Evolutionary conservation across 1,284 basidiomycete species (phyloP).

Genomic region (Irpex lacteus): DNA sequence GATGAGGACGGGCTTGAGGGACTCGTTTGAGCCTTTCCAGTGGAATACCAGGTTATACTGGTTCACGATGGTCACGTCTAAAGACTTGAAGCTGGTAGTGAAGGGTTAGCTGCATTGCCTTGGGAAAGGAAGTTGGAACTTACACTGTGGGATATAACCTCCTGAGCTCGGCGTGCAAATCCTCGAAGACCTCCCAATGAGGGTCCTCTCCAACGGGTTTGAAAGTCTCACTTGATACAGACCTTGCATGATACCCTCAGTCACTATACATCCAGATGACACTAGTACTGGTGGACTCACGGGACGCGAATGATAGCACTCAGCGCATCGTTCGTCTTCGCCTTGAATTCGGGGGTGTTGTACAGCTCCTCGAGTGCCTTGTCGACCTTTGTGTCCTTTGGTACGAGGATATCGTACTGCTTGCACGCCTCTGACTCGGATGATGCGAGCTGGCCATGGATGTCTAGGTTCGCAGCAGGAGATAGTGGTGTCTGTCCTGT

Average conservation of each 20-base stretch:
- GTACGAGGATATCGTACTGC: slow-evolving; percentile 1
- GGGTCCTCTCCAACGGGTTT: slow-evolving; percentile 35
- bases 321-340: not conserved
- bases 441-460: not conserved
- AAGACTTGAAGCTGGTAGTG: slow-evolving; percentile 41
- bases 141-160: slow-evolving; percentile 39
- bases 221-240: slow-evolving; percentile 28
- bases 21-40: slow-evolving; percentile 53
- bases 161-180: slow-evolving; percentile 39
- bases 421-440: not conserved
- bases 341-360: not conserved
- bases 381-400: slow-evolving; percentile 4
- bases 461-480: not conserved
- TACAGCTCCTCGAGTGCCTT: not conserved
- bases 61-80: slow-evolving; percentile 57
- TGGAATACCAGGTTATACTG: slow-evolving; percentile 63
- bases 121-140: slow-evolving; percentile 5
- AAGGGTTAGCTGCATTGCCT: not conserved
- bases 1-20: slow-evolving; percentile 61
- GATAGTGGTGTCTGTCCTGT: not conserved
- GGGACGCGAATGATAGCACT: slow-evolving; percentile 7
- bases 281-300: not conserved
- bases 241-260: slow-evolving; percentile 13
- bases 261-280: not conserved
- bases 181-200: slow-evolving; percentile 39